phyloP scores from a whole-genome alignment of 164 flowering plant genomes.

The Chloranthus sessilifolius region DNA sequence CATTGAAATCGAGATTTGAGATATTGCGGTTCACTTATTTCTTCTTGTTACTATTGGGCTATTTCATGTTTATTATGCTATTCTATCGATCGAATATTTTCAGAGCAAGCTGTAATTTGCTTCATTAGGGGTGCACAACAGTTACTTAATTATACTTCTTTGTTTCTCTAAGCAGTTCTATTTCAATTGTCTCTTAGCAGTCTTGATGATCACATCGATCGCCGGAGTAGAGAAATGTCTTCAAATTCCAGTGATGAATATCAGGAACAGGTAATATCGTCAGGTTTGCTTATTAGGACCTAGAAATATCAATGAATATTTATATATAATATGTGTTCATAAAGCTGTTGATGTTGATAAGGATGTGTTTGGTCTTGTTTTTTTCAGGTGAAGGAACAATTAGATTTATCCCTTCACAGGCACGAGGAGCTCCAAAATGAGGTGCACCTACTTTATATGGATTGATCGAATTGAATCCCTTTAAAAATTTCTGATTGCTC shows the following conservation, averaged over 20 bases:
- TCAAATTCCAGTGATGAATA: conserved; percentile 47
- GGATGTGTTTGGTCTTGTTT: conserved; percentile 1
- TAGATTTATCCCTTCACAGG: conserved; percentile 46
- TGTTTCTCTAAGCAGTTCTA: conserved; percentile 33
- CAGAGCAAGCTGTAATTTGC: too few species aligned
- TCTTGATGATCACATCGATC: conserved; percentile 24
- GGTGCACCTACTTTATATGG: conserved; percentile 42
- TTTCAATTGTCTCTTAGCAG: background rate
- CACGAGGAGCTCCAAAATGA: conserved; percentile 64
- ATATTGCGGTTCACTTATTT: too few species aligned
- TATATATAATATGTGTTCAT: too few species aligned
- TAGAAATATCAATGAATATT: too few species aligned
- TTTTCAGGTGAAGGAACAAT: conserved; percentile 42
- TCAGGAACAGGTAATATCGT: conserved; percentile 37
- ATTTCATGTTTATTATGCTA: too few species aligned
- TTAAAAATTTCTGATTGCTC: too few species aligned
- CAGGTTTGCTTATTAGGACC: background rate
- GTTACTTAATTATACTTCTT: background rate
- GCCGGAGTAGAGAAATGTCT: conserved; percentile 40
- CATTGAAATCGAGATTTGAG: too few species aligned
- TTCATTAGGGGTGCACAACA: too few species aligned
- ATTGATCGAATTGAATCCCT: too few species aligned
- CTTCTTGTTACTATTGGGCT: too few species aligned
- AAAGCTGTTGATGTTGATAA: background rate
- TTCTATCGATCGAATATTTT: too few species aligned